Percentiles rank a stretch among this genome's conserved stretches.
Evolutionary conservation across 352 stramenopile species (phyloP).

Genomic region (Thalassiosira hispida): DNA sequence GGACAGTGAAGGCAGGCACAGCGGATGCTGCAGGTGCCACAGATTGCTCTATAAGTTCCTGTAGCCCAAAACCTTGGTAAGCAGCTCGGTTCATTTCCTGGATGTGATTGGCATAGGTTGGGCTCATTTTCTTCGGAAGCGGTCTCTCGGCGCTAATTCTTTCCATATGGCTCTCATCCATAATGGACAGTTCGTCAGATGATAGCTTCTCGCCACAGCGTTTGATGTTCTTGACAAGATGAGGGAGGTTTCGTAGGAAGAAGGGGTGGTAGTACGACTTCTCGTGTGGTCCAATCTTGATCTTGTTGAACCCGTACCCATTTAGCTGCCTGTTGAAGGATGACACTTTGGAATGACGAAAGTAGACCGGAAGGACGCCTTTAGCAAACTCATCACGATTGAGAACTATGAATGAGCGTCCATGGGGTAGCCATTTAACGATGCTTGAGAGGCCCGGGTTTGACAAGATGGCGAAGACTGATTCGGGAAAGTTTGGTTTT

Average conservation of each 20-base stretch:
- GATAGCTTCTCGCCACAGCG: background rate
- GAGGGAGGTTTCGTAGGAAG: conserved; percentile 41
- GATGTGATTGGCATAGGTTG: background rate
- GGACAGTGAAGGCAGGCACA: too few relatives aligned
- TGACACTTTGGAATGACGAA: conserved; percentile 69
- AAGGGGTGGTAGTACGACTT: conserved; percentile 67
- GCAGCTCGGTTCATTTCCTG: too few relatives aligned
- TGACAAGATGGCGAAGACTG: background rate
- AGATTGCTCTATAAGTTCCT: too few relatives aligned
- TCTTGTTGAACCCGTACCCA: conserved; percentile 78
- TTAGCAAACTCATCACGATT: conserved; percentile 63
- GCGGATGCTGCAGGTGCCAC: too few relatives aligned
- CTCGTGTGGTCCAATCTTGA: conserved; percentile 17
- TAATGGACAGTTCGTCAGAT: background rate
- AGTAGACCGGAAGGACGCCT: conserved; percentile 69
- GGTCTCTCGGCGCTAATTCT: conserved; percentile 5
- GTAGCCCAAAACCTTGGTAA: too few relatives aligned
- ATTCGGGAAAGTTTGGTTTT: conserved; percentile 9
- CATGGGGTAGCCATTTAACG: conserved; percentile 30
- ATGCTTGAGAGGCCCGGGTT: conserved; percentile 19
- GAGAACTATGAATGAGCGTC: conserved; percentile 56
- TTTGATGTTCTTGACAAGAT: conserved; percentile 30
- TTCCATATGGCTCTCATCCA: conserved; percentile 2
- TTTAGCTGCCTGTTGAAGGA: conserved; percentile 85
- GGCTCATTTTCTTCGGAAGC: background rate